Conservation (phyloP, 1,139 yeast species). For the Saccharomycopsis crataegensis region DNA sequence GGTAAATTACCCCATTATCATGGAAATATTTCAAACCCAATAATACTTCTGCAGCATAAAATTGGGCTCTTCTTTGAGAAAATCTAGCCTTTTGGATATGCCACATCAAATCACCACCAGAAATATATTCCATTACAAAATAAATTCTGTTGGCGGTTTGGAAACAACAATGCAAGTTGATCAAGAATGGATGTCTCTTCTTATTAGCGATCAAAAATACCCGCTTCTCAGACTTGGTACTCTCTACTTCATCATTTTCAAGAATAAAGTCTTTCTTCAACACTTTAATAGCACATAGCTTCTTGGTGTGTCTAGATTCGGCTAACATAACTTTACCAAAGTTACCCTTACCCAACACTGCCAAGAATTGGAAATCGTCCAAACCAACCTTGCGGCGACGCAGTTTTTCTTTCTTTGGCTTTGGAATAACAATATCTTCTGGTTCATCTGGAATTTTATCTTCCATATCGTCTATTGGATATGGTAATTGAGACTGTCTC, state of each 20-base stretch:
- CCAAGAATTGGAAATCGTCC: slow-evolving; percentile 88
- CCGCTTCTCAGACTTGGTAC: slow-evolving; percentile 87
- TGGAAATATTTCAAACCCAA: slow-evolving; percentile 89
- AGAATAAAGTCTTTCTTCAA: slow-evolving; percentile 91
- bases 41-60: slow-evolving; percentile 93
- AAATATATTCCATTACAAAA: slow-evolving; percentile 95
- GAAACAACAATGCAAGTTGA: slow-evolving; percentile 89
- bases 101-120: slow-evolving; percentile 99
- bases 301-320: slow-evolving; percentile 67
- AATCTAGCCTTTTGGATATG: slow-evolving; percentile 92
- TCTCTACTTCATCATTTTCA: slow-evolving; percentile 92
- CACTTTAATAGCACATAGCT: slow-evolving; percentile 89
- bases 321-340: slow-evolving; percentile 98
- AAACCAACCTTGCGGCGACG: slow-evolving; percentile 72
- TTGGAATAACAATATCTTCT: not conserved
- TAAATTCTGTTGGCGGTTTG: slow-evolving; percentile 96
- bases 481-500: not conserved
- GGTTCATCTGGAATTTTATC: not conserved
- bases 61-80: slow-evolving; percentile 86
- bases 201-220: slow-evolving; percentile 87
- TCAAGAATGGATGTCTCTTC: slow-evolving; percentile 86
- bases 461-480: not conserved
- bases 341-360: slow-evolving; percentile 95
- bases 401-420: slow-evolving; percentile 19
- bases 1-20: slow-evolving; percentile 90